A percentile compares a stretch with the other conserved stretches of the same genome.
Evolutionary conservation across 2,329 filamentous ascomycete genomes (phyloP).

Genomic region (Xylariaceae sp.): DNA sequence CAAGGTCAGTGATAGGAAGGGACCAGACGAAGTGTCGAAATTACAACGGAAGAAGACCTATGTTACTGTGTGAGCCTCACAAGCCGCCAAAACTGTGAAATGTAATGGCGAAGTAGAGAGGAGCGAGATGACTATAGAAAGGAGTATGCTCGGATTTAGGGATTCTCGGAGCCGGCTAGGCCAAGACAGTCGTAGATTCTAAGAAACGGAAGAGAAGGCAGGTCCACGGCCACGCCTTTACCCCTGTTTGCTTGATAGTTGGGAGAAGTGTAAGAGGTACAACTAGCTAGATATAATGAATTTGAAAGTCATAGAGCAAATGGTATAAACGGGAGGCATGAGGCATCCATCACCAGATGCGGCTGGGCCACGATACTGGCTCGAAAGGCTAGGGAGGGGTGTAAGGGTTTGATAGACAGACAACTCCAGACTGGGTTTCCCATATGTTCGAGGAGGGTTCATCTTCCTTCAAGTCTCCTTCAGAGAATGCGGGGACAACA

Average conservation of each 20-base stretch:
- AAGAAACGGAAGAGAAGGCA: background rate
- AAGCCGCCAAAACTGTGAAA: background rate
- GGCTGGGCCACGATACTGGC: background rate
- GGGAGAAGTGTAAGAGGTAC: background rate
- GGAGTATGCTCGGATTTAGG: slow-evolving; percentile 7
- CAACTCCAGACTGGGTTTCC: background rate
- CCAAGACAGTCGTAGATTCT: background rate
- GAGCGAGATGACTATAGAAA: background rate
- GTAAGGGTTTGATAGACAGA: background rate
- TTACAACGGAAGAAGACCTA: slow-evolving; percentile 1
- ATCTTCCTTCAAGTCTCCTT: no score
- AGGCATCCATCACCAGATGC: background rate
- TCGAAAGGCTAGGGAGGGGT: background rate
- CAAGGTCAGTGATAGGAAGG: background rate
- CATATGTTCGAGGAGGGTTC: background rate
- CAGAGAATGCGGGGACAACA: background rate
- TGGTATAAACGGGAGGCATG: background rate
- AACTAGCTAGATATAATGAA: background rate
- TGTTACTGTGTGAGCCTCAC: slow-evolving; percentile 9
- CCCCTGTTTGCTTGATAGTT: no score
- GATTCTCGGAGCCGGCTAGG: slow-evolving; percentile 9
- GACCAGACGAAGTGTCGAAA: background rate
- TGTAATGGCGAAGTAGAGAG: background rate
- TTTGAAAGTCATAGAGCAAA: background rate
- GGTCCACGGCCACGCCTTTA: no score